Base-by-base conservation (phyloP, 352 stramenopile species). In the Lagenidium sp. region DNA sequence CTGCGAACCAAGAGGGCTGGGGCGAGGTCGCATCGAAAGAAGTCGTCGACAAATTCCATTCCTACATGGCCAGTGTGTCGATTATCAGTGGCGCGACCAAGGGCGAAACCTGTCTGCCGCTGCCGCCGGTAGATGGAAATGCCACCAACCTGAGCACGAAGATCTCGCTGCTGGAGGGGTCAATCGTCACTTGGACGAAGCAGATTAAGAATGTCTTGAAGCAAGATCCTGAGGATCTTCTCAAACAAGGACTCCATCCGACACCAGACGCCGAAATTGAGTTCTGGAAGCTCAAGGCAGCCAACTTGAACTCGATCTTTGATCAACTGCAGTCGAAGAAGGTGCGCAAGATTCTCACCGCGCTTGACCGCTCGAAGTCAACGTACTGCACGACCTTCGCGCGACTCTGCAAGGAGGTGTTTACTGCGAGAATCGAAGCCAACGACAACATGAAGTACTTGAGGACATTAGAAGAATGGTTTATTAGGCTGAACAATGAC, bases 401-500 rank as follows among this genome's bases (percentile, higher is more conserved):
- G 11, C 85, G 94, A 16, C 67, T 99, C 19, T 98, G 94, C 63
- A 98, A 98, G 50, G 95, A 98, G 55, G 93, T 98, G 2, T 98
- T 97, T 51, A 95, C 89, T 0, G 95, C 94, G 8, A 86, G 94
- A 18, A 85, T 97, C 23, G 95, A 99, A 66, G 94, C 95, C 6
- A 98, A 98, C 49, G 95, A 98, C 64, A 99, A 99, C 57, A 96
- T 97, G 66, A 98, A 98, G 65, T 98, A 98, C 54, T 65, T 99
- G 13, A 82, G 90, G 21, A 97, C 94, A 7, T 65, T 99, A 8
- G 90, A 98, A 50, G 85, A 95, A 35, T 99, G 94, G 94, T 97
- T 99, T 50, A 91, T 95, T 30, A 93, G 91, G 13, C 65, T 98
- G 18, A 96, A 97, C 56, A 95, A 92, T 31, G 90, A 97, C 50